A percentile compares a stretch with the other conserved stretches of the same genome.
Conservation (phyloP, 345 rosid genomes). For the Erysimum cheiranthoides region DNA sequence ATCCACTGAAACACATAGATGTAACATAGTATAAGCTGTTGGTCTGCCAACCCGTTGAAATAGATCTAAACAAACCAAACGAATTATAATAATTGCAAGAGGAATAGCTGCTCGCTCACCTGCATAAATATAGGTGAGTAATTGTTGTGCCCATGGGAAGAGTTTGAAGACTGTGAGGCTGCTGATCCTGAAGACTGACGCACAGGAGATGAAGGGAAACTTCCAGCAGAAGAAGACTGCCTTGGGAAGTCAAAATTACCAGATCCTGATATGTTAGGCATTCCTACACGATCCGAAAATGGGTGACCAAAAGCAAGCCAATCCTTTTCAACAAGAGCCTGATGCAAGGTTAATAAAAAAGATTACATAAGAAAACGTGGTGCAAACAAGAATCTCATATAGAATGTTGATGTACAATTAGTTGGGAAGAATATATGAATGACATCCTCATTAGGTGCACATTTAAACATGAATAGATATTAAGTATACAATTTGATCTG, state of each 20-base stretch:
- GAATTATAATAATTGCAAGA: slow-evolving; percentile 17
- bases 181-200: slow-evolving; percentile 71
- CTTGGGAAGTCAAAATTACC: slow-evolving; percentile 69
- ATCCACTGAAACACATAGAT: slow-evolving; percentile 73
- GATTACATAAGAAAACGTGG: slow-evolving; percentile 33
- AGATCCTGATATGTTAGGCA: slow-evolving; percentile 77
- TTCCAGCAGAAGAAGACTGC: slow-evolving; percentile 75
- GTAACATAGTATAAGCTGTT: slow-evolving; percentile 20
- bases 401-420: slow-evolving; percentile 30
- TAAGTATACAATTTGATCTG: background rate
- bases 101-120: slow-evolving; percentile 50
- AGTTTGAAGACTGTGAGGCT: slow-evolving; percentile 68
- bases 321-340: slow-evolving; percentile 97
- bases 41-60: slow-evolving; percentile 16
- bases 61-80: slow-evolving; percentile 21
- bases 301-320: slow-evolving; percentile 99
- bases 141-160: slow-evolving; percentile 90
- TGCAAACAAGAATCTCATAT: slow-evolving; percentile 12
- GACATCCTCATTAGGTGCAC: background rate
- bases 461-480: slow-evolving; percentile 2
- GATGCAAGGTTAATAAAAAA: slow-evolving; percentile 32
- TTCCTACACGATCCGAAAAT: slow-evolving; percentile 92
- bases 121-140: slow-evolving; percentile 95
- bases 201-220: slow-evolving; percentile 71
- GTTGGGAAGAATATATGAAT: slow-evolving; percentile 19